Conservation (phyloP, 2,329 filamentous ascomycete genomes). For the Colletotrichum acutatum region DNA sequence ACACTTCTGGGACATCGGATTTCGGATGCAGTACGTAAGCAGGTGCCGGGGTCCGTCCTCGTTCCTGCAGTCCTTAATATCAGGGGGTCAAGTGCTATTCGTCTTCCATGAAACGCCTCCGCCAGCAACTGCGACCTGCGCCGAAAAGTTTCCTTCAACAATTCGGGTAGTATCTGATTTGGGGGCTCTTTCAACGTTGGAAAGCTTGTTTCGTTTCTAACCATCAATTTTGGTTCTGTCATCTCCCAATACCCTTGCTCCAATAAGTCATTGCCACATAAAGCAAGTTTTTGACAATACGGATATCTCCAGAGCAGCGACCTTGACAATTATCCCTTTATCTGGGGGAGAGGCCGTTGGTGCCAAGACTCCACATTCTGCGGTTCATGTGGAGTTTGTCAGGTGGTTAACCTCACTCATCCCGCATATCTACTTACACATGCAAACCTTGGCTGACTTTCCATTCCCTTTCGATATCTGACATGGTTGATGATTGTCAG, state of each 20-base stretch:
- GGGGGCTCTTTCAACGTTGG: not conserved
- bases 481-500: not conserved
- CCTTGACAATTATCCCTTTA: not conserved
- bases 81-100: not conserved
- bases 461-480: not conserved
- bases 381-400: slow-evolving; percentile 10
- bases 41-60: not conserved
- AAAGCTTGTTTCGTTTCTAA: not conserved
- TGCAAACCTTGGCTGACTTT: not conserved
- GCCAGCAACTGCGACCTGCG: slow-evolving; percentile 2
- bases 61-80: slow-evolving; percentile 19
- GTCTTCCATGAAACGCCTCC: slow-evolving; percentile 10
- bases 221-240: not conserved
- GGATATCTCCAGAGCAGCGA: not conserved
- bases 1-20: not conserved
- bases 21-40: slow-evolving; percentile 14
- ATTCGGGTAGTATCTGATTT: not conserved
- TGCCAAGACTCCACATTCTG: not conserved
- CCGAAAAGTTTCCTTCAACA: not conserved
- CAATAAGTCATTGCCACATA: not conserved
- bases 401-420: not conserved
- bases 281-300: not conserved
- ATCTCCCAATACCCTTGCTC: not conserved
- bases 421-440: not conserved
- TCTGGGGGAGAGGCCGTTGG: not conserved